Conservation (phyloP, 139 green algal genomes). For the Chlamydomonas applanata region DNA sequence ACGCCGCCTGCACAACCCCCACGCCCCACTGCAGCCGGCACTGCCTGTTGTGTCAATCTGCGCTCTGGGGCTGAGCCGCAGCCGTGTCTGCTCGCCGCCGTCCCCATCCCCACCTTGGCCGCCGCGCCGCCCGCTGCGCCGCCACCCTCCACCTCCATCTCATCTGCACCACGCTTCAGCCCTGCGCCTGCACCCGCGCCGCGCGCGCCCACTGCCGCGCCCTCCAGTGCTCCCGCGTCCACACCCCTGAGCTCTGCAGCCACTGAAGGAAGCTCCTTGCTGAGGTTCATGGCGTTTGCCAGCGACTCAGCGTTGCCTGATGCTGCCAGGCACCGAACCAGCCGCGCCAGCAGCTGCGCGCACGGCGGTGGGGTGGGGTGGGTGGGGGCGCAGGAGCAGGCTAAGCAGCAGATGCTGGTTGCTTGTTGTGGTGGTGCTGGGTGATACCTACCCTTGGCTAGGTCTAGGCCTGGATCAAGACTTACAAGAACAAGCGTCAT, state of each 20-base stretch:
- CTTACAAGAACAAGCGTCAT: no score
- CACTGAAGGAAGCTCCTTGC: conserved; percentile 28
- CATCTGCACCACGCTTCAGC: conserved; percentile 19
- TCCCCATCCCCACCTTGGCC: conserved; percentile 20
- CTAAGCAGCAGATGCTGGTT: no score
- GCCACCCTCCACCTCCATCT: conserved; percentile 11
- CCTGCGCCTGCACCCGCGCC: neutral
- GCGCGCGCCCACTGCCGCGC: conserved; percentile 3
- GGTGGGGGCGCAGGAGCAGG: neutral
- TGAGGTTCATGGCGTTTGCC: neutral
- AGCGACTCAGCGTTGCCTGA: neutral
- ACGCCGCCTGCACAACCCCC: no score
- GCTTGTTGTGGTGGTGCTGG: no score
- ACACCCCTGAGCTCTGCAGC: conserved; percentile 11
- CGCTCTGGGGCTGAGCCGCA: no score
- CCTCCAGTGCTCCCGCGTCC: conserved; percentile 62
- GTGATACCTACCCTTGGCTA: no score
- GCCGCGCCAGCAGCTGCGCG: conserved; percentile 27
- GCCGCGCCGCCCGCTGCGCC: neutral
- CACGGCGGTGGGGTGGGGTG: no score
- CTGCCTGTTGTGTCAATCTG: no score
- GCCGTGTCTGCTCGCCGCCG: no score
- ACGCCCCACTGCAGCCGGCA: no score
- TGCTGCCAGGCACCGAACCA: conserved; percentile 40
- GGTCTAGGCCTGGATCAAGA: no score